Percentiles rank a stretch among this genome's conserved stretches.
Evolutionary conservation across 202 grass and related monocot species (phyloP).

Genomic region (Saccharum hybrid): DNA sequence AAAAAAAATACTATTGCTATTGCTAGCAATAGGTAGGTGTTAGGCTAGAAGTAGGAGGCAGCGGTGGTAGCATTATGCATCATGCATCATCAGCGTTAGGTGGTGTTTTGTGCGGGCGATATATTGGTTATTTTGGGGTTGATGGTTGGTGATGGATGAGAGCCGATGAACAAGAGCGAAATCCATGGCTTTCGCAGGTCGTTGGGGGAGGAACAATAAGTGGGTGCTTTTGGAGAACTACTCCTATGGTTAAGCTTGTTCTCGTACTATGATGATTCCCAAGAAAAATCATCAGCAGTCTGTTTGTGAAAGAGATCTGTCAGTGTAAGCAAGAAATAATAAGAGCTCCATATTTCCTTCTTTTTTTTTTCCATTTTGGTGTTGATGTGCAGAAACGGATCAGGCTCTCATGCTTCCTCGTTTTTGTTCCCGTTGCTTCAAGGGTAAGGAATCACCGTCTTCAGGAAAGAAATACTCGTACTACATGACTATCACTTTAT

Average conservation of each 20-base stretch:
- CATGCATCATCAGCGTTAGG: conserved; percentile 47
- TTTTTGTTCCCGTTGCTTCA: conserved; percentile 32
- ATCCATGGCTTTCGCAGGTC: conserved; percentile 44
- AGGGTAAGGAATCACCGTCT: not conserved
- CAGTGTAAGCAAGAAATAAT: conserved; percentile 49
- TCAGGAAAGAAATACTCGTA: not conserved
- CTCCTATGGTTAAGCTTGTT: not conserved
- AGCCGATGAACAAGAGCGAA: conserved; percentile 36
- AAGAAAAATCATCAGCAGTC: conserved; percentile 25
- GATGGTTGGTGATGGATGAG: conserved; percentile 36
- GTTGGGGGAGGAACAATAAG: conserved; percentile 43
- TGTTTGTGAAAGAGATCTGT: conserved; percentile 28
- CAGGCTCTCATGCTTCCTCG: not conserved
- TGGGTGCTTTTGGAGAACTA: conserved; percentile 12
- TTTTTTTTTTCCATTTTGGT: not conserved
- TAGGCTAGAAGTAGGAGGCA: conserved; percentile 53
- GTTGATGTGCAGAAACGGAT: not conserved
- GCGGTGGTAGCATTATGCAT: conserved; percentile 37
- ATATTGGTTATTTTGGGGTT: conserved; percentile 63
- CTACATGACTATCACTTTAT: too few species aligned
- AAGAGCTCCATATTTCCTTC: conserved; percentile 44
- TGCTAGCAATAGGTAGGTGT: conserved; percentile 47
- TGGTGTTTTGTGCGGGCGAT: conserved; percentile 54
- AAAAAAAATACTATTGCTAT: conserved; percentile 8
- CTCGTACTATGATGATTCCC: not conserved